Base-by-base conservation (phyloP, 805 yeast genomes). In the Candida incommunis region DNA sequence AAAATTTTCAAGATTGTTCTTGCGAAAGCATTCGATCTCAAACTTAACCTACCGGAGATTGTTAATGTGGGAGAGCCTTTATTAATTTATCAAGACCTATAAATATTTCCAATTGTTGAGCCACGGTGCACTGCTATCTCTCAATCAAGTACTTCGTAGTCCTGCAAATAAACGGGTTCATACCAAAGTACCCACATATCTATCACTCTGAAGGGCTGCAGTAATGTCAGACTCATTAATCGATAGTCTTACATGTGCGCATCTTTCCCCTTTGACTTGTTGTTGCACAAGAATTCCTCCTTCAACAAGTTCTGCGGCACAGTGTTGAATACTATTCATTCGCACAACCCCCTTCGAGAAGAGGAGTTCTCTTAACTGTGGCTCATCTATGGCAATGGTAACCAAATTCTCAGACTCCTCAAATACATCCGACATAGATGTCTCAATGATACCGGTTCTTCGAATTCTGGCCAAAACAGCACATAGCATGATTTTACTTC, bases 1-100 rank as follows among this genome's bases (percentile, higher is more conserved):
- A 88, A 88, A 65, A 86, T 90, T 23, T 90, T 90, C 69, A 92
- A 92, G 62, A 77, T 90, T 35, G 80, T 90, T 23, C 74, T 90
- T 40, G 81, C 95, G 22, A 88, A 87, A 60, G 92, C 94, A 3
- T 90, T 90, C 61, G 95, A 87, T 59, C 67, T 90, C 54, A 78
- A 78, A 51, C 67, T 90, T 53, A 82, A 81, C 43, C 71, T 90
- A 18, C 94, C 92, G 2, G 96, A 90, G 62, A 80, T 87, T 37
- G 72, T 72, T 41, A 79, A 80, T 49, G 72, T 78, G 22, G 98
- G 97, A n/a, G 96, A 90, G 60, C 98, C 98, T 3, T 69, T 90
- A 23, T 69, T 90, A 43, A 70, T 88, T 9, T 88, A 84, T 59
- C 65, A 63, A 43, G 59, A 61, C 34, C 57, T 64, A 63, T 52